Percentiles rank a stretch among this genome's conserved stretches.
Evolutionary conservation across 2,329 filamentous ascomycete species (phyloP).

Genomic region (Colletotrichum siamense): DNA sequence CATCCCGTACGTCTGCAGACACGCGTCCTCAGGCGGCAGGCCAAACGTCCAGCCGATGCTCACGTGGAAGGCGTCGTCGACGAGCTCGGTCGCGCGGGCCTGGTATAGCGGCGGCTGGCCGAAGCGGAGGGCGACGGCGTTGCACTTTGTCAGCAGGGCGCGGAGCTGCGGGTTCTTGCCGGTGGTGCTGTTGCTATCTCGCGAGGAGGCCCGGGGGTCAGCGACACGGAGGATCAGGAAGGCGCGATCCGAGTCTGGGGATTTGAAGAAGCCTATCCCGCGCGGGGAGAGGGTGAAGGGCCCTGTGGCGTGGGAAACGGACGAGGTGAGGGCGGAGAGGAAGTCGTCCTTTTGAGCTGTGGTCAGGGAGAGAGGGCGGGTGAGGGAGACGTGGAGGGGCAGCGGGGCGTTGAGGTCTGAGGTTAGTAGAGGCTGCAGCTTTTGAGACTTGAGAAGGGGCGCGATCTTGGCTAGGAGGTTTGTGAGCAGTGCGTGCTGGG

Average conservation of each 20-base stretch:
- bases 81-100: constrained; percentile 21
- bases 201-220: background rate
- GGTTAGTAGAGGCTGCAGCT: constrained; percentile 72
- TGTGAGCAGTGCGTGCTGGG: constrained; percentile 53
- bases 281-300: constrained; percentile 44
- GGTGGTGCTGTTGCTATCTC: constrained; percentile 20
- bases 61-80: constrained; percentile 74
- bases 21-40: constrained; percentile 51
- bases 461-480: constrained; percentile 43
- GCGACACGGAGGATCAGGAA: constrained; percentile 82
- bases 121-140: constrained; percentile 63
- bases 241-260: constrained; percentile 70
- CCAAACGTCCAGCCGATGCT: constrained; percentile 86
- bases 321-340: constrained; percentile 55
- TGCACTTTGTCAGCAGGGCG: constrained; percentile 69
- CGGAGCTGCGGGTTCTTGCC: constrained; percentile 61
- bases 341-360: constrained; percentile 77
- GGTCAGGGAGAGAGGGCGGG: constrained; percentile 76
- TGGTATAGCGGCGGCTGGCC: constrained; percentile 76
- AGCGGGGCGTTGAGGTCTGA: constrained; percentile 80
- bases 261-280: constrained; percentile 55
- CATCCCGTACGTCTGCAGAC: constrained; percentile 37
- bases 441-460: constrained; percentile 34
- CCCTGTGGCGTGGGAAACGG: constrained; percentile 41
- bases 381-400: constrained; percentile 91